These are phyloP conservation scores for Podaxis sp. DNA, from an alignment of 768 basidiomycete species.

Conservation along the genomic window DNA sequence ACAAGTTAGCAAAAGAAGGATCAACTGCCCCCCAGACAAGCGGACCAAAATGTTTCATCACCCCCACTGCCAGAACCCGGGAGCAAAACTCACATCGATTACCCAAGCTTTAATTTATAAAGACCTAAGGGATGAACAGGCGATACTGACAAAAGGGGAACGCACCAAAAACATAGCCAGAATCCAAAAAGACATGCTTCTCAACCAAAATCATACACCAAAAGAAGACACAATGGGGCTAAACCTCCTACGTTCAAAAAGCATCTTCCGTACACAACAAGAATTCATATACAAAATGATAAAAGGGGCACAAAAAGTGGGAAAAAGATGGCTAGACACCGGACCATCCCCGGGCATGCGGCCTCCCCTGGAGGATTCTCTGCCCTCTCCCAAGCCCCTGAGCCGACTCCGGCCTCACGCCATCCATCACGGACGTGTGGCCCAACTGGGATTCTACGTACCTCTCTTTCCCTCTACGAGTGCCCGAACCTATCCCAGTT, in stretches of 20 bases:
- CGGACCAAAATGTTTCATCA: no score
- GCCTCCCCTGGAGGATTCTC: no score
- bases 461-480: no score
- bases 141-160: not conserved
- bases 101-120: not conserved
- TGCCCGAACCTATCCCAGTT: no score
- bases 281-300: not conserved
- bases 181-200: not conserved
- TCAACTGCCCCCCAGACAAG: no score
- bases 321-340: not conserved
- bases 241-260: not conserved
- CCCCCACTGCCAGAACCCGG: not conserved
- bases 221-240: not conserved
- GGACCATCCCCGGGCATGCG: no score
- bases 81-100: not conserved
- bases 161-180: not conserved
- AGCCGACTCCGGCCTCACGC: no score
- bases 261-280: not conserved
- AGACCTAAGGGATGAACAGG: not conserved
- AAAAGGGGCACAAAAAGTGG: not conserved
- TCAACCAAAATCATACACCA: not conserved
- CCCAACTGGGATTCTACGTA: no score
- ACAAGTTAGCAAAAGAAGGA: no score
- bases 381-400: no score
- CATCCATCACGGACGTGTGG: no score